Conservation (phyloP, 1,139 yeast genomes). For the Saccharomycopsis hybrid region DNA sequence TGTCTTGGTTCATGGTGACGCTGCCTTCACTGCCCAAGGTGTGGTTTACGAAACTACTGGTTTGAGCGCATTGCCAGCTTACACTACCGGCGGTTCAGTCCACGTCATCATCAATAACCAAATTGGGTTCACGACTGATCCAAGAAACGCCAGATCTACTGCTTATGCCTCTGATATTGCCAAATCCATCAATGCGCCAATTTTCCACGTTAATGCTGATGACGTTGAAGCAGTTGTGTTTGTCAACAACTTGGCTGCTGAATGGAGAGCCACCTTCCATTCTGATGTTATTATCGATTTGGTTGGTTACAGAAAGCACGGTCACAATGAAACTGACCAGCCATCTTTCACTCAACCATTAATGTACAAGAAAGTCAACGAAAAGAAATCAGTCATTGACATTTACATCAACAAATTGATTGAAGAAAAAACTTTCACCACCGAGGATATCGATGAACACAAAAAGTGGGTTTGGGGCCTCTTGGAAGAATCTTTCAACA, state of each 20-base stretch:
- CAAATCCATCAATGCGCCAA: constrained; percentile 93
- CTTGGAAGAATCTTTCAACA: constrained; percentile 81
- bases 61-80: constrained; percentile 84
- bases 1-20: constrained; percentile 95
- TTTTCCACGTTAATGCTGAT: constrained; percentile 98
- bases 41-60: constrained; percentile 98
- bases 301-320: constrained; percentile 97
- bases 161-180: constrained; percentile 98
- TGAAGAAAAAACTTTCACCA: constrained; percentile 81
- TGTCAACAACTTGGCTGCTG: constrained; percentile 94
- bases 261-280: constrained; percentile 96
- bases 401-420: constrained; percentile 75
- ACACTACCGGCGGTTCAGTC: constrained; percentile 97
- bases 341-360: constrained; percentile 98
- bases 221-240: constrained; percentile 92
- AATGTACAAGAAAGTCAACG: constrained; percentile 87
- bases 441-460: constrained; percentile 90
- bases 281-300: constrained; percentile 94
- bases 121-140: constrained; percentile 99
- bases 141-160: constrained; percentile 94
- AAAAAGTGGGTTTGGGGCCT: constrained; percentile 96
- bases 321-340: constrained; percentile 99
- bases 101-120: constrained; percentile 96
- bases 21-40: constrained; percentile 99
- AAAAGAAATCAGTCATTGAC: constrained; percentile 84